A percentile compares a stretch with the other conserved stretches of the same genome.
These are phyloP conservation scores for sunflower (Helianthus annuus) DNA, from an alignment of 129 eudicot species.

Conservation along the genomic window DNA sequence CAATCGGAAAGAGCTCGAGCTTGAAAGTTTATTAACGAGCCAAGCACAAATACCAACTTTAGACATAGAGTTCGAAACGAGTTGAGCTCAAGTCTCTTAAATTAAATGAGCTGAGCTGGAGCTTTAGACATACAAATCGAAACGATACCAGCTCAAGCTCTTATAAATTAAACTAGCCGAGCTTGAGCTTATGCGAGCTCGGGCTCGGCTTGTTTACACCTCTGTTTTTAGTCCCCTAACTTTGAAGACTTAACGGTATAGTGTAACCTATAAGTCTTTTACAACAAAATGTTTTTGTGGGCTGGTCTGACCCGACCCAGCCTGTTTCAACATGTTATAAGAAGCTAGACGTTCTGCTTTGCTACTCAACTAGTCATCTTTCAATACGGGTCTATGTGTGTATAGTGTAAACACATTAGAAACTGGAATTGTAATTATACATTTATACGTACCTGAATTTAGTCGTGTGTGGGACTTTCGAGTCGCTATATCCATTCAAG, in stretches of 20 bases:
- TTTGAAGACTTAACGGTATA: neutral
- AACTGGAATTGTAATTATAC: neutral
- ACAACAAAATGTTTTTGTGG: neutral
- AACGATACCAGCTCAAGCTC: neutral
- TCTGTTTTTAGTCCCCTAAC: neutral
- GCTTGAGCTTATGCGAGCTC: neutral
- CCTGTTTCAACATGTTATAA: neutral
- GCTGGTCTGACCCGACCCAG: neutral
- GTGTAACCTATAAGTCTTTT: neutral
- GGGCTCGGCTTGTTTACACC: neutral
- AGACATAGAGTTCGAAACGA: too few species aligned
- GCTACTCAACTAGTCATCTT: neutral
- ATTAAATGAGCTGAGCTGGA: too few species aligned
- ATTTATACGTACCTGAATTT: conserved; percentile 51
- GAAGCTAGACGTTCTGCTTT: neutral
- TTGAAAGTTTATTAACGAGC: too few species aligned
- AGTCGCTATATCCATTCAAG: conserved; percentile 58
- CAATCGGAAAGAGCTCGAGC: too few species aligned
- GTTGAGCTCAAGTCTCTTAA: too few species aligned
- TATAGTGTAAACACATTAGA: neutral
- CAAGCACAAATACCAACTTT: too few species aligned
- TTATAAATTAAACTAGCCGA: neutral
- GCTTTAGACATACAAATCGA: too few species aligned
- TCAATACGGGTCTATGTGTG: neutral
- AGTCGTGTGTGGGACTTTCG: conserved; percentile 59